Evolutionary conservation across 2,329 filamentous ascomycete genomes (phyloP).

Genomic region (Aspergillus aculeatus): DNA sequence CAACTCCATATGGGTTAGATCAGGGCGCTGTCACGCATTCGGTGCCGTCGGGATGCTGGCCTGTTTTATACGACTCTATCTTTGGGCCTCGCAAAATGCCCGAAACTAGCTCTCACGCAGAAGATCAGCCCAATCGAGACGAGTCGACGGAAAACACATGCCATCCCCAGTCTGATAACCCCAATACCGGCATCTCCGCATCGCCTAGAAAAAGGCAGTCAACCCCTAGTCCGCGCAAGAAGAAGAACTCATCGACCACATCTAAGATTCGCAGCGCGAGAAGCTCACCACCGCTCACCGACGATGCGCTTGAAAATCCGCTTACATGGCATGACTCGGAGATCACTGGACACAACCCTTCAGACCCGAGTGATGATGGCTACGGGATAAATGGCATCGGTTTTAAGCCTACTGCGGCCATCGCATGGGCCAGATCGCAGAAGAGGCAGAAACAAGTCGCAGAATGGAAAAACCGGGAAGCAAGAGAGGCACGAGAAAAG

Average conservation of each 20-base stretch:
- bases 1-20: slow-evolving; percentile 13
- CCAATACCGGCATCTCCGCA: slow-evolving; percentile 10
- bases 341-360: slow-evolving; percentile 60
- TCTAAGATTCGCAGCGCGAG: slow-evolving; percentile 28
- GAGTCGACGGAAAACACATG: slow-evolving; percentile 13
- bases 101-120: slow-evolving; percentile 16
- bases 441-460: slow-evolving; percentile 58
- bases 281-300: slow-evolving; percentile 35
- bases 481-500: slow-evolving; percentile 57
- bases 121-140: slow-evolving; percentile 8
- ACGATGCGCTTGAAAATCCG: slow-evolving; percentile 29
- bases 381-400: slow-evolving; percentile 65
- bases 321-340: slow-evolving; percentile 59
- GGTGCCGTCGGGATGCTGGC: slow-evolving; percentile 16
- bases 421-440: slow-evolving; percentile 57
- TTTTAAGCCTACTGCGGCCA: slow-evolving; percentile 60
- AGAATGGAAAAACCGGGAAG: slow-evolving; percentile 60
- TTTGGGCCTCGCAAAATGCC: slow-evolving; percentile 20
- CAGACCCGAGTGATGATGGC: slow-evolving; percentile 60
- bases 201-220: slow-evolving; percentile 22
- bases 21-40: slow-evolving; percentile 10
- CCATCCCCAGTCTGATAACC: slow-evolving; percentile 5
- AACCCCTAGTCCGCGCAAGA: slow-evolving; percentile 25
- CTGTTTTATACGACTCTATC: slow-evolving; percentile 7
- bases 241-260: slow-evolving; percentile 18